Conservation (phyloP, 306 rosid genomes). For the Carpinus viminea region DNA sequence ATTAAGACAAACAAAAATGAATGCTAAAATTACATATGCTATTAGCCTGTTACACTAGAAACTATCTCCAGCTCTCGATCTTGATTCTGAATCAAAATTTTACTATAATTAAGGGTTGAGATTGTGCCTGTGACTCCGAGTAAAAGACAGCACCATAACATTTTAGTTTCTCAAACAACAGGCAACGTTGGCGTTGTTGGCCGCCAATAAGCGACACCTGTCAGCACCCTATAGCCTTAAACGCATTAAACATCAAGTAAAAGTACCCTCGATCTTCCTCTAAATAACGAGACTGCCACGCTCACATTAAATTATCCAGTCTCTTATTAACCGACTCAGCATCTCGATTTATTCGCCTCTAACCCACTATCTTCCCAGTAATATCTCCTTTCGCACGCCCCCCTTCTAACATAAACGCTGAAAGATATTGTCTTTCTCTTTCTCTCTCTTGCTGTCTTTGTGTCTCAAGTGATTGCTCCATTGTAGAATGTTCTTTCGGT, state of each 20-base stretch:
- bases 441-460: neutral
- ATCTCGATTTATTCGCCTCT: neutral
- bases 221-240: neutral
- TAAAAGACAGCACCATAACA: neutral
- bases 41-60: neutral
- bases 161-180: neutral
- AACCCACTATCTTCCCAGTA: neutral
- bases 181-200: neutral
- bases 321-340: neutral
- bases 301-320: neutral
- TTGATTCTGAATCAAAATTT: neutral
- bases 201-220: neutral
- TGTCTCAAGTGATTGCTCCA: neutral
- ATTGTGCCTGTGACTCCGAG: neutral
- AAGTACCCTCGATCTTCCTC: neutral
- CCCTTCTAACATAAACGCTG: neutral
- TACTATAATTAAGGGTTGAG: neutral
- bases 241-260: neutral
- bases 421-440: neutral
- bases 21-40: neutral
- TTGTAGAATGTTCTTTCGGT: neutral
- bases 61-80: too few relatives aligned
- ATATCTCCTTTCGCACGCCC: neutral
- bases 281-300: neutral
- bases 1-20: neutral